Evolutionary conservation across 2,329 filamentous ascomycete species (phyloP).

Genomic region (Hymenoscyphus scutula): DNA sequence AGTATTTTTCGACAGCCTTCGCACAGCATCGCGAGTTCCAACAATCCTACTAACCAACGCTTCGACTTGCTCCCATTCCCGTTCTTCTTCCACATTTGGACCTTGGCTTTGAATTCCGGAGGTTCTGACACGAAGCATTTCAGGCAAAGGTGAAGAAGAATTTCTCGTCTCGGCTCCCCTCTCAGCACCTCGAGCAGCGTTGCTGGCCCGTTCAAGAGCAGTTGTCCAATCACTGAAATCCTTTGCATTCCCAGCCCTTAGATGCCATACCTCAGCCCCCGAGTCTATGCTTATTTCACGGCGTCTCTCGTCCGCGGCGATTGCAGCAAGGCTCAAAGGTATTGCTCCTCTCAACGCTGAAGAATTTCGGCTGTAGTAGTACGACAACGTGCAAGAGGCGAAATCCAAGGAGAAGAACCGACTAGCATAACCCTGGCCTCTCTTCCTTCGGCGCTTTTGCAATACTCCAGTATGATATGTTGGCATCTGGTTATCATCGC

Average conservation of each 20-base stretch:
- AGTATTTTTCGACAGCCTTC: constrained; percentile 82
- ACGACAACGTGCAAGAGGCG: constrained; percentile 88
- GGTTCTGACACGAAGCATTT: constrained; percentile 37
- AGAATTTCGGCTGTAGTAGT: constrained; percentile 92
- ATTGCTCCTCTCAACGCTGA: constrained; percentile 90
- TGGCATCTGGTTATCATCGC: constrained; percentile 44
- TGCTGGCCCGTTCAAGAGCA: constrained; percentile 79
- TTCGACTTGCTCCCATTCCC: constrained; percentile 86
- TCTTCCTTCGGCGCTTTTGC: constrained; percentile 87
- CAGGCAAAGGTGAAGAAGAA: constrained; percentile 26
- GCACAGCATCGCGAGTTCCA: constrained; percentile 83
- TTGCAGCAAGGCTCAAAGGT: constrained; percentile 83
- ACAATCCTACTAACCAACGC: constrained; percentile 80
- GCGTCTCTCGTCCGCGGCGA: constrained; percentile 83
- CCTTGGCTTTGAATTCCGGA: constrained; percentile 24
- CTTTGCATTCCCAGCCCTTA: constrained; percentile 75
- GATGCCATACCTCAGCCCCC: constrained; percentile 94
- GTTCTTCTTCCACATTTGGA: constrained; percentile 58
- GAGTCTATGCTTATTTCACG: constrained; percentile 96
- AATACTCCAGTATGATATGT: constrained; percentile 81
- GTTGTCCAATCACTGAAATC: constrained; percentile 88
- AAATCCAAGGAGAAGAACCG: constrained; percentile 97
- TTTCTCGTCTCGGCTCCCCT: background rate
- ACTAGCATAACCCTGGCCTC: constrained; percentile 87
- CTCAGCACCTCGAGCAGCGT: constrained; percentile 57